A percentile compares a stretch with the other conserved stretches of the same genome.
Conservation (phyloP, 345 rosid species). For the Odontarrhena argentea region DNA sequence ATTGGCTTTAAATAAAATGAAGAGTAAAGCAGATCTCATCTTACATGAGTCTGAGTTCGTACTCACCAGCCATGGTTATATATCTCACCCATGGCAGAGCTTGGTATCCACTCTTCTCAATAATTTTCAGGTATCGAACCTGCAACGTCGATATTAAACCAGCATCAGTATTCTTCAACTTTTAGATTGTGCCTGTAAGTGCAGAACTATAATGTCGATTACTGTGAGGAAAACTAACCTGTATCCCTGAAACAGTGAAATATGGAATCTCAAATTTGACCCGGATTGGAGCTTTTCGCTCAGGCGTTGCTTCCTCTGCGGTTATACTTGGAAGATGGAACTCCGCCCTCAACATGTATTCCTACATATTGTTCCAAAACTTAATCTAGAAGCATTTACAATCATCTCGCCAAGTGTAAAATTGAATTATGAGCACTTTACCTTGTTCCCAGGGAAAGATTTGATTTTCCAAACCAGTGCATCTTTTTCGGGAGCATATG, state of each 20-base stretch:
- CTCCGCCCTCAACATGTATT: constrained; percentile 85
- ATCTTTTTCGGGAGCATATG: constrained; percentile 80
- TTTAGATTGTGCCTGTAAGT: constrained; percentile 4
- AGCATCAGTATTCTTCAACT: constrained; percentile 14
- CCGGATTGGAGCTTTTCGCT: constrained; percentile 87
- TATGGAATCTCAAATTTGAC: constrained; percentile 96
- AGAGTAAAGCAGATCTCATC: constrained; percentile 24
- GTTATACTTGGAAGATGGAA: constrained; percentile 86
- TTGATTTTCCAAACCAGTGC: constrained; percentile 77
- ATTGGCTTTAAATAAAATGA: constrained; percentile 8
- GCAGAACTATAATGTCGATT: background rate
- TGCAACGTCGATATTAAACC: constrained; percentile 38
- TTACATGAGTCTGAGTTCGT: constrained; percentile 82
- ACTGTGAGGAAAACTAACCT: constrained; percentile 45
- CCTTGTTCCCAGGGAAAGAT: constrained; percentile 76
- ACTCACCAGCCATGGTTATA: constrained; percentile 99
- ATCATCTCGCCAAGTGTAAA: background rate
- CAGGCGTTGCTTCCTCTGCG: constrained; percentile 77
- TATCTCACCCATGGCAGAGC: constrained; percentile 99
- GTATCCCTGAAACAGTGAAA: constrained; percentile 90
- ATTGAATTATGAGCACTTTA: constrained; percentile 22
- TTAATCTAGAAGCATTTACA: constrained; percentile 3
- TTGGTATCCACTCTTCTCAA: constrained; percentile 96
- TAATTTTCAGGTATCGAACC: constrained; percentile 97
- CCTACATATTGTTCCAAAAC: constrained; percentile 48